phyloP scores from a whole-genome alignment of 495 filamentous ascomycete species.

The Penicillium waksmanii region DNA sequence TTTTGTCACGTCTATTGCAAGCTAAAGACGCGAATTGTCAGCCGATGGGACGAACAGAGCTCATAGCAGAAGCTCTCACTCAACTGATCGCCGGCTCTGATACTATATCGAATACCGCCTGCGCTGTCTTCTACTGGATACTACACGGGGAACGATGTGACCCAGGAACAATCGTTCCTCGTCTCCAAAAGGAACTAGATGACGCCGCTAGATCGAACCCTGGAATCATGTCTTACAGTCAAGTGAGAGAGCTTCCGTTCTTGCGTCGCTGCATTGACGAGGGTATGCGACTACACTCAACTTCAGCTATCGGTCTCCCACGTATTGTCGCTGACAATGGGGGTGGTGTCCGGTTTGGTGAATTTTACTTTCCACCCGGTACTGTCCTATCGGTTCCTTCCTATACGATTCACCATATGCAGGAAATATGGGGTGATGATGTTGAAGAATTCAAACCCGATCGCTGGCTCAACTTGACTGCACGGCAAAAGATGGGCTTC shows the following conservation, averaged over 20 bases:
- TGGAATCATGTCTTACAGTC: conserved; percentile 62
- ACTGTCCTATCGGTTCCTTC: conserved; percentile 74
- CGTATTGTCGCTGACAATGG: conserved; percentile 63
- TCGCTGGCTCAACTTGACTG: conserved; percentile 63
- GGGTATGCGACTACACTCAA: conserved; percentile 77
- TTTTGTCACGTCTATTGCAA: conserved; percentile 76
- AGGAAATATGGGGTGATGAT: conserved; percentile 70
- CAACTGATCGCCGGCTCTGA: conserved; percentile 82
- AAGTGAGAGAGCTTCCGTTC: conserved; percentile 69
- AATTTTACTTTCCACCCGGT: conserved; percentile 65
- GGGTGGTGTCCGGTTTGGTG: conserved; percentile 45
- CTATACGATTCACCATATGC: conserved; percentile 77
- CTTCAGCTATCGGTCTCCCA: conserved; percentile 78
- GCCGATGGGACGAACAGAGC: conserved; percentile 66
- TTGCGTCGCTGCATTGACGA: conserved; percentile 75
- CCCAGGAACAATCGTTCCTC: conserved; percentile 63
- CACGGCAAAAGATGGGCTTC: conserved; percentile 67
- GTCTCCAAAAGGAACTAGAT: conserved; percentile 71
- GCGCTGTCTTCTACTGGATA: conserved; percentile 74
- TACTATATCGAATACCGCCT: conserved; percentile 78
- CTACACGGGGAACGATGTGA: conserved; percentile 41
- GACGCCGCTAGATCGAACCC: conserved; percentile 51
- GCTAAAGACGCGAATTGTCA: conserved; percentile 74
- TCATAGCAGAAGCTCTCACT: conserved; percentile 78
- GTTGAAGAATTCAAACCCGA: conserved; percentile 77